A percentile compares a stretch with the other conserved stretches of the same genome.
phyloP scores from a whole-genome alignment of 1,139 yeast genomes.

The Wickerhamiella pararugosa region DNA sequence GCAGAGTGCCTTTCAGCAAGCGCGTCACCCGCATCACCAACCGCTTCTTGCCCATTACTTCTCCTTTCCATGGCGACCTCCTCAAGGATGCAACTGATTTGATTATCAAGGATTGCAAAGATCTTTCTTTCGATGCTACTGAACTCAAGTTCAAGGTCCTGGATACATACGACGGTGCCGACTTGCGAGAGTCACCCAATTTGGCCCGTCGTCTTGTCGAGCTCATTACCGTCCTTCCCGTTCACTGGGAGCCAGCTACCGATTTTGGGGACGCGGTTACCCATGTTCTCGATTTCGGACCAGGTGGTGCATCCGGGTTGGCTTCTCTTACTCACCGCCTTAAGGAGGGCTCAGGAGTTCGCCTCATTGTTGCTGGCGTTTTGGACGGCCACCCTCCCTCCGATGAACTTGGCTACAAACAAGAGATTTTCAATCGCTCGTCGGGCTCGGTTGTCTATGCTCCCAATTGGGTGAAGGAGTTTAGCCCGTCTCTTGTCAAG shows the following conservation, averaged over 20 bases:
- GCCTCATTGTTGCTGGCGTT: constrained; percentile 87
- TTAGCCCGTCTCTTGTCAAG: constrained; percentile 70
- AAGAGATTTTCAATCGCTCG: constrained; percentile 73
- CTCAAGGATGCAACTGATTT: constrained; percentile 54
- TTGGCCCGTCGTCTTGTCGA: constrained; percentile 54
- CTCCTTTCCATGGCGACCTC: constrained; percentile 93
- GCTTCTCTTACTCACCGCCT: constrained; percentile 94
- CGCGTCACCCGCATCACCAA: constrained; percentile 86
- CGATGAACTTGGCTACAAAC: constrained; percentile 87
- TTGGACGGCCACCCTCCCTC: constrained; percentile 51
- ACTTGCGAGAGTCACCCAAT: constrained; percentile 42
- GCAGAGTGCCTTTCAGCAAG: constrained; percentile 83
- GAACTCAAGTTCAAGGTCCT: constrained; percentile 70
- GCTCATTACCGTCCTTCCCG: constrained; percentile 79
- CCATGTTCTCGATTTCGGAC: constrained; percentile 92
- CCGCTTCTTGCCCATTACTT: constrained; percentile 86
- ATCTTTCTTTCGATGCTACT: constrained; percentile 39
- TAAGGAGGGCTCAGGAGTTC: constrained; percentile 96
- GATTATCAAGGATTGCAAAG: constrained; percentile 50
- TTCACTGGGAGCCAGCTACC: constrained; percentile 89
- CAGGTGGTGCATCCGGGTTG: constrained; percentile 95
- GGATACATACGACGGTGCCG: constrained; percentile 78
- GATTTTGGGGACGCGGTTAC: constrained; percentile 46
- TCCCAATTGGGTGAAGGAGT: constrained; percentile 81
- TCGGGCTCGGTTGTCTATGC: constrained; percentile 60